Conservation (phyloP, 768 basidiomycete species). For the Hysterangium stoloniferum region DNA sequence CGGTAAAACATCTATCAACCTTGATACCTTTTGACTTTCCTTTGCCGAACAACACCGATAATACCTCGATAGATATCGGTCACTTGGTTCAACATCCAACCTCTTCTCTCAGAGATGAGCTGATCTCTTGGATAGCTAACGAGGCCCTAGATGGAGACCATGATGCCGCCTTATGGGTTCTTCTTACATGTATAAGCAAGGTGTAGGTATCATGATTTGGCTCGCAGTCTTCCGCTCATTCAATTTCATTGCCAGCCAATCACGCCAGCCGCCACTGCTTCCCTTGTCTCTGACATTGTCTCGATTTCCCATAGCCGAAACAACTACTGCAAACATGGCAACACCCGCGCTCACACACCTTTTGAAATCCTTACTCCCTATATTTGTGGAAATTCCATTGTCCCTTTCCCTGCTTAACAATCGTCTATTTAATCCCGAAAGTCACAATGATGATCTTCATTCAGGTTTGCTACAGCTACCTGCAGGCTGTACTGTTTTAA, state of each 20-base stretch:
- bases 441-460: slow-evolving; percentile 63
- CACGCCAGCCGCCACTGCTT: slow-evolving; percentile 55
- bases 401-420: slow-evolving; percentile 57
- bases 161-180: slow-evolving; percentile 67
- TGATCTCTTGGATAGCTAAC: slow-evolving; percentile 67
- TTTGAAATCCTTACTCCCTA: slow-evolving; percentile 52
- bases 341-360: slow-evolving; percentile 45
- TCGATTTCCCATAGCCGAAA: slow-evolving; percentile 42
- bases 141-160: slow-evolving; percentile 62
- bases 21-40: slow-evolving; percentile 17
- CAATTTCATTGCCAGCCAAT: slow-evolving; percentile 46
- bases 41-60: slow-evolving; percentile 7
- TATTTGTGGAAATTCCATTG: slow-evolving; percentile 47
- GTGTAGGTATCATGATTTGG: slow-evolving; percentile 40
- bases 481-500: slow-evolving; percentile 45
- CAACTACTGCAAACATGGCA: slow-evolving; percentile 14
- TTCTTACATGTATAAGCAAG: slow-evolving; percentile 50
- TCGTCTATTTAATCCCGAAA: slow-evolving; percentile 49
- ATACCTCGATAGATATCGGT: not conserved
- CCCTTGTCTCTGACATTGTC: slow-evolving; percentile 61
- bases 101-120: slow-evolving; percentile 35
- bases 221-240: no score
- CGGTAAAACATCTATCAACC: not conserved
- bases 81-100: not conserved
- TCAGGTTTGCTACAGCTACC: slow-evolving; percentile 72